These are phyloP conservation scores for Schizosaccharomyces cryophilus DNA, from an alignment of 805 yeast species.

Conservation along the genomic window DNA sequence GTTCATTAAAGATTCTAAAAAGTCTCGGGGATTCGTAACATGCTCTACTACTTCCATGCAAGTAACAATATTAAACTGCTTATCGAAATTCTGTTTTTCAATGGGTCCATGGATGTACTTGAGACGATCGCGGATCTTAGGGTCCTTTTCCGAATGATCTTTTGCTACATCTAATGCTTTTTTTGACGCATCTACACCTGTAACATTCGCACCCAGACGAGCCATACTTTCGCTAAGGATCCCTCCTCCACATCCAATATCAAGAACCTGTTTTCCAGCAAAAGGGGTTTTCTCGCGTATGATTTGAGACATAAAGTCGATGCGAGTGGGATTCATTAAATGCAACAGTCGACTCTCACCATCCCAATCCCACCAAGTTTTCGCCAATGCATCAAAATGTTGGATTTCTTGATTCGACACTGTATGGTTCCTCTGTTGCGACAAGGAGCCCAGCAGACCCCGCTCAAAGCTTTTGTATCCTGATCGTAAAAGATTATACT, in stretches of 20 bases:
- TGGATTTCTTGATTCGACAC: conserved; percentile 26
- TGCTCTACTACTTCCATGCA: conserved; percentile 91
- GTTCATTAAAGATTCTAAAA: conserved; percentile 40
- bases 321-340: conserved; percentile 71
- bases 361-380: conserved; percentile 93
- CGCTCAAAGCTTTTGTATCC: too few species aligned
- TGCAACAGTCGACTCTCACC: conserved; percentile 88
- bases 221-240: conserved; percentile 71
- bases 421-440: not conserved
- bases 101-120: conserved; percentile 18
- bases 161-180: conserved; percentile 67
- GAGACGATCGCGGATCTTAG: conserved; percentile 15
- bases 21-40: conserved; percentile 59
- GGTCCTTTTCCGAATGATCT: conserved; percentile 47
- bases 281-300: conserved; percentile 27
- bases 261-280: conserved; percentile 28
- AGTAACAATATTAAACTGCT: conserved; percentile 47
- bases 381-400: conserved; percentile 69
- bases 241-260: conserved; percentile 98
- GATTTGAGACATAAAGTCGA: conserved; percentile 63
- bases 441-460: not conserved
- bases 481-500: too few species aligned
- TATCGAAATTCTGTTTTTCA: conserved; percentile 18
- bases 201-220: conserved; percentile 40
- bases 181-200: conserved; percentile 64